Evolutionary conservation across 2,329 filamentous ascomycete genomes (phyloP), one percentile per base, ranked within the genome.

Genomic region (Chrysoporthe austroafricana): DNA sequence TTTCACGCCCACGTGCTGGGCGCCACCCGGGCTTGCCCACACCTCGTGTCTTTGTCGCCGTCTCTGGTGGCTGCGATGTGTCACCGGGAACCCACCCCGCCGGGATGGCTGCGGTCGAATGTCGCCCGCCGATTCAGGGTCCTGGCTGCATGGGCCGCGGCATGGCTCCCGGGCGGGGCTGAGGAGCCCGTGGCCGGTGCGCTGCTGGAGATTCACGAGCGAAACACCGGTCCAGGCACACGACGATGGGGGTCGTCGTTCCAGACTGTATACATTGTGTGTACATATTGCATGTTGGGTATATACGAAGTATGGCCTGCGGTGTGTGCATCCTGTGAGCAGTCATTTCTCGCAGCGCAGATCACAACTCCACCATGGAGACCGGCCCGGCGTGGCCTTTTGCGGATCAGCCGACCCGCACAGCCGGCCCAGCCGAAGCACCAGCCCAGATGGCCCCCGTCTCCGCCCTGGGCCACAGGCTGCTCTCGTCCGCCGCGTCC

Each of bases 401-500:
- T n/a, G 14, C 34, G 34, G 46, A 34, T 42, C 42, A 39, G 6
- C 26, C 42, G 26, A 42, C 11, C 54, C 56, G 63, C 63, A 16
- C 52, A 46, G 39, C 52, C 34, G 36, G n/a, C n/a, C 36, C 18
- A 39, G 36, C 39, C 18, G 46, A 42, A 3, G 48, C 46, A 16
- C 1, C 39, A 13, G 9, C 18, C 42, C 39, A 44, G 32, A 52
- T 18, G 32, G 59, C 59, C 16, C 32, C 58, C 50, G 32, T 39
- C 64, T 48, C 58, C 42, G 59, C 42, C n/a, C 42, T 58, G n/a
- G 48, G 59, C 59, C 64, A 56, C 21, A 58, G 50, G n/a, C 59
- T 39, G 18, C 21, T n/a, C 36, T 57, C 62, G 14, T 32, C 62
- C 42, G 52, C 39, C 26, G 39, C 13, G n/a, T 13, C n/a, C 62